Conservation (phyloP, 768 basidiomycete species). For the Hygrophorus pudorinus region DNA sequence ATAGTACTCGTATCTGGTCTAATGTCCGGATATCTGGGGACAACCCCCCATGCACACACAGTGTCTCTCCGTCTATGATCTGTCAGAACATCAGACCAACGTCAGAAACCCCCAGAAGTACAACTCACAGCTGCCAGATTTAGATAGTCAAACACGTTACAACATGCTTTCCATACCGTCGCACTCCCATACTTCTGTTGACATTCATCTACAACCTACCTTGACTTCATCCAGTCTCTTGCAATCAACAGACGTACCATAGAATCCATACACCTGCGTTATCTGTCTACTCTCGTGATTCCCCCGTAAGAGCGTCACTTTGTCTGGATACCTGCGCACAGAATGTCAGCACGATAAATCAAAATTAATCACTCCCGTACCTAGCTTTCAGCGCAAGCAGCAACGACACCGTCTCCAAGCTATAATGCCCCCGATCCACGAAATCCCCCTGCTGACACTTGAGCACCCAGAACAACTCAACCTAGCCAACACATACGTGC, state of each 20-base stretch:
- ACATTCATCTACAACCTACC: constrained; percentile 67
- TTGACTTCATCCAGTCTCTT: not conserved
- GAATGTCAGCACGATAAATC: constrained; percentile 1
- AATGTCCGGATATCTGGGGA: constrained; percentile 93
- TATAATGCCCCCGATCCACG: constrained; percentile 94
- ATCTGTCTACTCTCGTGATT: constrained; percentile 97
- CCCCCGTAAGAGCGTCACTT: constrained; percentile 82
- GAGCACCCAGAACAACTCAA: constrained; percentile 13
- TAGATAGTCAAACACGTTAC: constrained; percentile 91
- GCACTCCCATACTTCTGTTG: constrained; percentile 97
- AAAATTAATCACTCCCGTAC: constrained; percentile 25
- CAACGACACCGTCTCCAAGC: constrained; percentile 88
- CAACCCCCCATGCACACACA: constrained; percentile 94
- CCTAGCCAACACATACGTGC: constrained; percentile 47
- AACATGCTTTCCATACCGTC: constrained; percentile 95
- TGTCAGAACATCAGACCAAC: constrained; percentile 18
- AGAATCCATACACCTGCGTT: no score
- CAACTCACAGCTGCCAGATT: constrained; percentile 87
- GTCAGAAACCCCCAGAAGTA: not conserved
- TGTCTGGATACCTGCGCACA: constrained; percentile 78
- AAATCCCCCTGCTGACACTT: constrained; percentile 72
- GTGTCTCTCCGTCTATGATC: constrained; percentile 89
- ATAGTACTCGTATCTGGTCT: constrained; percentile 88
- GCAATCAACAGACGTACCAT: constrained; percentile 47
- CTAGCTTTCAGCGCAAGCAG: constrained; percentile 84